Conservation (phyloP, 2,329 filamentous ascomycete genomes). For the Colletotrichum cereale region DNA sequence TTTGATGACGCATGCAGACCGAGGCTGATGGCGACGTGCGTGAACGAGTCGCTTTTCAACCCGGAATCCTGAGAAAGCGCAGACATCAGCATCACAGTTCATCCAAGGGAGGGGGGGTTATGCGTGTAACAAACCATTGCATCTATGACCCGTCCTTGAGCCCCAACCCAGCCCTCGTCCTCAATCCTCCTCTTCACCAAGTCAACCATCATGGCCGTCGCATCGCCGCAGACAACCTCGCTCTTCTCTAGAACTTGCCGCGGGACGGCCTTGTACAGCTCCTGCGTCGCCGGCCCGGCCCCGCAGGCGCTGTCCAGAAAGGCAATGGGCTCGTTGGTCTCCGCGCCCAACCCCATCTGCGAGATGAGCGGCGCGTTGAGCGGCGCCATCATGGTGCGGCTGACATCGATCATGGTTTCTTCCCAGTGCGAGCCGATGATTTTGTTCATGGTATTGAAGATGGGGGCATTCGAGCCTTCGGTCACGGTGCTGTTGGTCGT, state of each 20-base stretch:
- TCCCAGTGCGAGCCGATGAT: background rate
- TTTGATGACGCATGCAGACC: too few relatives aligned
- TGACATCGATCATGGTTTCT: background rate
- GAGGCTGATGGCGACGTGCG: too few relatives aligned
- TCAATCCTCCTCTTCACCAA: too few relatives aligned
- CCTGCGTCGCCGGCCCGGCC: slow-evolving; percentile 60
- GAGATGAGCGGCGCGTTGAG: slow-evolving; percentile 43
- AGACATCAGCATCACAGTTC: too few relatives aligned
- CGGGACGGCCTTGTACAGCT: slow-evolving; percentile 50
- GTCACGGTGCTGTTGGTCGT: background rate
- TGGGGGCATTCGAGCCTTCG: background rate
- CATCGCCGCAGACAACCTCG: too few relatives aligned
- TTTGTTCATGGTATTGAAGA: background rate
- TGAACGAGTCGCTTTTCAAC: slow-evolving; percentile 24
- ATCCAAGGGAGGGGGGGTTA: too few relatives aligned
- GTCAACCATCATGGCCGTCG: too few relatives aligned
- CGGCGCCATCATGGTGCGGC: slow-evolving; percentile 40
- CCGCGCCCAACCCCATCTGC: slow-evolving; percentile 45
- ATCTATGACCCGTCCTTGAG: too few relatives aligned
- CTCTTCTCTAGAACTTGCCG: too few relatives aligned
- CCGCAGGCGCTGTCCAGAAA: slow-evolving; percentile 68
- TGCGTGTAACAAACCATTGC: too few relatives aligned
- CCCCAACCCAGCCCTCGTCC: too few relatives aligned
- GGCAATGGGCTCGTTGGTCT: slow-evolving; percentile 47
- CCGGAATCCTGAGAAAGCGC: too few relatives aligned